Percentiles rank a stretch among this genome's conserved stretches.
These are phyloP conservation scores for Paramecium primaurelia DNA, from an alignment of 73 alveolate genomes.

Conservation along the genomic window DNA sequence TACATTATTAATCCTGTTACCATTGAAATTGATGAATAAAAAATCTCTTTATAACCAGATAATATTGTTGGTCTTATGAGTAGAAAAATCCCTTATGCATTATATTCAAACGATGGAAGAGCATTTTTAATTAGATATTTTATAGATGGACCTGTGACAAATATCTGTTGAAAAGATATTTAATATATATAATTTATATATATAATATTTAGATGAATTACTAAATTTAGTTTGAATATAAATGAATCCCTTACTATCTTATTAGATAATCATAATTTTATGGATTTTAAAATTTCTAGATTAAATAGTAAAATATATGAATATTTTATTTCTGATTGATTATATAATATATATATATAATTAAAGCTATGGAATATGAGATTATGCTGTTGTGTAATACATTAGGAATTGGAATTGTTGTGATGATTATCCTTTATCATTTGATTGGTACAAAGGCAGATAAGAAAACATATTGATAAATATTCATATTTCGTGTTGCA, in stretches of 20 bases:
- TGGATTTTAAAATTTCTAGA: background rate
- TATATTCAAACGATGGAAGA: background rate
- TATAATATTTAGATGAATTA: background rate
- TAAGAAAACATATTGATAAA: slow-evolving; percentile 12
- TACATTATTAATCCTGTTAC: background rate
- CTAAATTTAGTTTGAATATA: background rate
- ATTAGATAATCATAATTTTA: background rate
- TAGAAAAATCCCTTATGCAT: background rate
- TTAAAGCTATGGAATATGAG: slow-evolving; percentile 33
- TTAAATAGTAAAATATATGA: background rate
- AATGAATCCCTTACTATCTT: background rate
- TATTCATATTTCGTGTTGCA: slow-evolving; percentile 10
- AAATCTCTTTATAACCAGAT: background rate
- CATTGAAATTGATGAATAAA: background rate
- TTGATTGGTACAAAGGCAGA: slow-evolving; percentile 38
- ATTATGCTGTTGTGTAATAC: slow-evolving; percentile 44
- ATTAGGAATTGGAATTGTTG: slow-evolving; percentile 36
- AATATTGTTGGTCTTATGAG: background rate
- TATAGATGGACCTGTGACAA: slow-evolving; percentile 54
- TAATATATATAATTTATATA: background rate
- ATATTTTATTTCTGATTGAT: background rate
- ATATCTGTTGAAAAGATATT: background rate
- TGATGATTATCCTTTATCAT: slow-evolving; percentile 34
- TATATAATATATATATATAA: background rate
- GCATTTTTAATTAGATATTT: slow-evolving; percentile 49